Percentiles rank a stretch among this genome's conserved stretches.
These are phyloP conservation scores for Zizania palustris DNA, from an alignment of 202 grass and related monocot species.

Conservation along the genomic window DNA sequence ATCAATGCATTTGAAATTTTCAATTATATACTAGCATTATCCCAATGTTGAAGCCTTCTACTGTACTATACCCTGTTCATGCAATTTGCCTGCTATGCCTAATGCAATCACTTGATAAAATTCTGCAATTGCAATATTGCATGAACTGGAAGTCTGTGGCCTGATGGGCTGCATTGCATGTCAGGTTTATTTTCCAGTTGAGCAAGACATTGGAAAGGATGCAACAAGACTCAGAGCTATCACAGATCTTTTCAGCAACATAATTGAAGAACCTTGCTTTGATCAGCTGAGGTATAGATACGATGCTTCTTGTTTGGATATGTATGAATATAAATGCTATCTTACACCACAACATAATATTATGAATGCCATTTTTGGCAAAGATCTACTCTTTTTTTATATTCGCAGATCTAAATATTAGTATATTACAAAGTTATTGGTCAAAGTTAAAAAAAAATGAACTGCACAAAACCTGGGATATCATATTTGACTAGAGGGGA, in stretches of 20 bases:
- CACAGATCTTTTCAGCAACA: slow-evolving; percentile 87
- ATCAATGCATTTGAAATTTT: slow-evolving; percentile 6
- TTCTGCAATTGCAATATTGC: neutral
- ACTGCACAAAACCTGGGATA: neutral
- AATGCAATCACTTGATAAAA: slow-evolving; percentile 9
- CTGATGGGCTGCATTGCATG: slow-evolving; percentile 17
- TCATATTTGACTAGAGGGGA: neutral
- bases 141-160: neutral
- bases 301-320: slow-evolving; percentile 20
- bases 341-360: slow-evolving; percentile 2
- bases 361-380: neutral
- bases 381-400: slow-evolving; percentile 9
- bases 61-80: slow-evolving; percentile 30
- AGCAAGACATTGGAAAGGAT: slow-evolving; percentile 73
- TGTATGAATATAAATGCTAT: slow-evolving; percentile 6
- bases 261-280: slow-evolving; percentile 92
- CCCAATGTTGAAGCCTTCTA: neutral
- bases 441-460: slow-evolving; percentile 3
- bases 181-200: slow-evolving; percentile 91
- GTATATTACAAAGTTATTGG: neutral
- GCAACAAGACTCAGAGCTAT: slow-evolving; percentile 77
- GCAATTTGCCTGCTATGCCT: neutral
- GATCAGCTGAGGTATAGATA: slow-evolving; percentile 77
- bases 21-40: slow-evolving; percentile 31
- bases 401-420: neutral